These are phyloP conservation scores for Penicillium paneum DNA, from an alignment of 2,329 filamentous ascomycete genomes.

Conservation along the genomic window DNA sequence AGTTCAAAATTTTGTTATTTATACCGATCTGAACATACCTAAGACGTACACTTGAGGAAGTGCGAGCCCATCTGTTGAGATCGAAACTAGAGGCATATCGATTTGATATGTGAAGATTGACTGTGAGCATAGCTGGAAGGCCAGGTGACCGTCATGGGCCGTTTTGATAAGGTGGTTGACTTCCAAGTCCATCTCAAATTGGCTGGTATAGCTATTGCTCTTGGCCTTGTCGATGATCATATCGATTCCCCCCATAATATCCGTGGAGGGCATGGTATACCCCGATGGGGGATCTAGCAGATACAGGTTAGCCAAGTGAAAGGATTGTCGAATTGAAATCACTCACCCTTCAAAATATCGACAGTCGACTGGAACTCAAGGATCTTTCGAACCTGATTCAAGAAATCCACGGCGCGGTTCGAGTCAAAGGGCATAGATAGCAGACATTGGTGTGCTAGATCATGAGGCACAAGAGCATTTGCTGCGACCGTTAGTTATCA, in stretches of 20 bases:
- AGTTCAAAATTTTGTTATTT: neutral
- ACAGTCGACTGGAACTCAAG: slow-evolving; percentile 51
- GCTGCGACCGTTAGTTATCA: slow-evolving; percentile 14
- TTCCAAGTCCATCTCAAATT: slow-evolving; percentile 56
- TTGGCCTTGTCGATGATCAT: slow-evolving; percentile 46
- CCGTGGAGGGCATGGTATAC: slow-evolving; percentile 51
- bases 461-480: slow-evolving; percentile 13
- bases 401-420: slow-evolving; percentile 21
- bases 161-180: slow-evolving; percentile 53
- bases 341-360: slow-evolving; percentile 44
- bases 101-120: slow-evolving; percentile 47
- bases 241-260: slow-evolving; percentile 49
- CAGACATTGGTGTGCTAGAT: slow-evolving; percentile 26
- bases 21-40: slow-evolving; percentile 8
- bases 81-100: slow-evolving; percentile 52
- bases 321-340: neutral
- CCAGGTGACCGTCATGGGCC: slow-evolving; percentile 62
- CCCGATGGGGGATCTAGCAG: slow-evolving; percentile 47
- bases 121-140: slow-evolving; percentile 29
- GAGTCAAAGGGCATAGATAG: slow-evolving; percentile 32
- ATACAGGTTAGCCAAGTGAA: slow-evolving; percentile 5
- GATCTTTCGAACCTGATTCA: slow-evolving; percentile 34
- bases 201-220: slow-evolving; percentile 47
- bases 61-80: slow-evolving; percentile 58
- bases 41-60: slow-evolving; percentile 54